Percentiles rank a stretch among this genome's conserved stretches.
phyloP scores from a whole-genome alignment of 345 rosid species.

The Stellera chamaejasme region DNA sequence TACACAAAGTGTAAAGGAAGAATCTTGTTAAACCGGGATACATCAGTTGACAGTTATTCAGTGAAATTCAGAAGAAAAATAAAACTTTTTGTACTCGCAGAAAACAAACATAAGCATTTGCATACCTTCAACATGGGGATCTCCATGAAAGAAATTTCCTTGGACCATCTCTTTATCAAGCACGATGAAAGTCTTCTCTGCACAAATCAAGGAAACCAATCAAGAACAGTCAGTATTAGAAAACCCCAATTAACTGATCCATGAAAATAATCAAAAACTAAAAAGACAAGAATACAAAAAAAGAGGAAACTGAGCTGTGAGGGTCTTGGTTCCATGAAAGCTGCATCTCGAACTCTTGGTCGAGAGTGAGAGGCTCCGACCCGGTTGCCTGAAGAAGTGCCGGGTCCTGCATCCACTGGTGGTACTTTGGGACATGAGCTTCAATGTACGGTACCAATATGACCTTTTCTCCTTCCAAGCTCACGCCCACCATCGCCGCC shows the following conservation, averaged over 20 bases:
- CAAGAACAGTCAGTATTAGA: not conserved
- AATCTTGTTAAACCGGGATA: conserved; percentile 1
- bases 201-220: not conserved
- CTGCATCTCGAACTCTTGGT: conserved; percentile 80
- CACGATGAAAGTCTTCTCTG: conserved; percentile 89
- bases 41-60: conserved; percentile 1
- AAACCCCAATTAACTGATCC: conserved; percentile 12
- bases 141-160: conserved; percentile 49
- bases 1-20: conserved; percentile 5
- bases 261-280: not conserved
- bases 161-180: conserved; percentile 59
- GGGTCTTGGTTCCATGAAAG: conserved; percentile 89
- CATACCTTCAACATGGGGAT: conserved; percentile 69
- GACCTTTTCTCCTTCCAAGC: conserved; percentile 72
- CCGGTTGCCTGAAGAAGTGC: conserved; percentile 76
- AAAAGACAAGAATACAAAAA: not conserved
- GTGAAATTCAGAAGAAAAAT: not conserved
- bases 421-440: conserved; percentile 78
- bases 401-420: conserved; percentile 87
- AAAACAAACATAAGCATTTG: not conserved
- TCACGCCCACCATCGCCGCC: conserved; percentile 33
- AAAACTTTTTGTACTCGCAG: not conserved
- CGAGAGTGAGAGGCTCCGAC: conserved; percentile 79
- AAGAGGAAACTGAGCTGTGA: conserved; percentile 36
- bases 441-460: conserved; percentile 74